Evolutionary conservation across 805 yeast species (phyloP).

Genomic region (Pichia exigua): DNA sequence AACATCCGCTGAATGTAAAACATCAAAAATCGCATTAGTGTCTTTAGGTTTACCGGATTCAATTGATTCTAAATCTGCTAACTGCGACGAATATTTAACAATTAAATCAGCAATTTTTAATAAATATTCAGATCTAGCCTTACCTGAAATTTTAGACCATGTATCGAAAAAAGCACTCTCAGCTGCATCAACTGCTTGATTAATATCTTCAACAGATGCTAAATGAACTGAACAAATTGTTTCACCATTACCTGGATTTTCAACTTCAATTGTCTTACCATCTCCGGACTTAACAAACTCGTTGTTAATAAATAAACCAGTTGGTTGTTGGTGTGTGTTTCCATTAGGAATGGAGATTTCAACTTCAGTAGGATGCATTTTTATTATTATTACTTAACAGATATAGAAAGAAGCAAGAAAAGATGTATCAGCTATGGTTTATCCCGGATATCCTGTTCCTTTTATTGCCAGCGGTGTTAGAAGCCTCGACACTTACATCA

Average conservation of each 20-base stretch:
- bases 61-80: constrained; percentile 50
- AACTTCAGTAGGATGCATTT: constrained; percentile 9
- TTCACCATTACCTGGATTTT: constrained; percentile 49
- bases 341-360: constrained; percentile 42
- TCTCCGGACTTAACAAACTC: constrained; percentile 51
- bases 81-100: constrained; percentile 38
- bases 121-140: constrained; percentile 38
- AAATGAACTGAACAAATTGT: constrained; percentile 43
- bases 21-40: constrained; percentile 50
- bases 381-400: not conserved
- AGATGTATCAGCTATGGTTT: no score
- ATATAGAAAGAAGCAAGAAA: not conserved
- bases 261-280: constrained; percentile 50
- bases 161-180: constrained; percentile 37
- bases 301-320: constrained; percentile 84
- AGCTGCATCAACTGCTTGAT: constrained; percentile 47
- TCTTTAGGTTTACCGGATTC: constrained; percentile 53
- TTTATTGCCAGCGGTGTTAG: not conserved
- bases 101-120: constrained; percentile 44
- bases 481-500: not conserved
- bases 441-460: not conserved
- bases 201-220: constrained; percentile 45
- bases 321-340: constrained; percentile 53
- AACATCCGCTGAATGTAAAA: constrained; percentile 46
- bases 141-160: constrained; percentile 43